Evolutionary conservation across 176 grass and related monocot species (phyloP).

Genomic region (Oryza punctata): DNA sequence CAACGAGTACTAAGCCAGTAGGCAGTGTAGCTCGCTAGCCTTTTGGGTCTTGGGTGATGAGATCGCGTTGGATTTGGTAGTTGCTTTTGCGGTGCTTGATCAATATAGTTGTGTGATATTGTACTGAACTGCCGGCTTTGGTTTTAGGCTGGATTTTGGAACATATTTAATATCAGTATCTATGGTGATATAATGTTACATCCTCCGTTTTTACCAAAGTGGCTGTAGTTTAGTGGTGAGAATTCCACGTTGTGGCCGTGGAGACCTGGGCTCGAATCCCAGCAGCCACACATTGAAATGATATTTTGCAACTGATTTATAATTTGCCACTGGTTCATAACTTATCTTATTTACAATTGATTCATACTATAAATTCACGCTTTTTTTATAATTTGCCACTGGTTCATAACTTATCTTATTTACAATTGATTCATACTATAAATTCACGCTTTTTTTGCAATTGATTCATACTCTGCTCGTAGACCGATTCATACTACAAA

Average conservation of each 20-base stretch:
- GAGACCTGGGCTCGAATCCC: slow-evolving; percentile 97
- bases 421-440: no score
- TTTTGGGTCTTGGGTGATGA: background rate
- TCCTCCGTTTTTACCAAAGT: rapidly evolving
- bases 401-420: no score
- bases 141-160: slow-evolving; percentile 22
- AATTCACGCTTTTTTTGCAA: no score
- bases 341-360: no score
- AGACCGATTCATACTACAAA: no score
- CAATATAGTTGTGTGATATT: background rate
- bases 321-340: no score
- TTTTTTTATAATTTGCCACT: no score
- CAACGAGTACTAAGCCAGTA: background rate
- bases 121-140: slow-evolving; percentile 3
- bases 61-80: background rate
- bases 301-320: no score
- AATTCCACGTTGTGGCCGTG: slow-evolving; percentile 96
- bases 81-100: background rate
- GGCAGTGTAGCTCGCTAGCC: background rate
- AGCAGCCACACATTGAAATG: slow-evolving; percentile 55
- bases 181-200: no score
- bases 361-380: no score
- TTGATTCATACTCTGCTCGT: no score
- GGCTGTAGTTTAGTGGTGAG: slow-evolving; percentile 72
- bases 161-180: no score